Conservation (phyloP, 208 protist genomes). For the Histomonas meleagridis region DNA sequence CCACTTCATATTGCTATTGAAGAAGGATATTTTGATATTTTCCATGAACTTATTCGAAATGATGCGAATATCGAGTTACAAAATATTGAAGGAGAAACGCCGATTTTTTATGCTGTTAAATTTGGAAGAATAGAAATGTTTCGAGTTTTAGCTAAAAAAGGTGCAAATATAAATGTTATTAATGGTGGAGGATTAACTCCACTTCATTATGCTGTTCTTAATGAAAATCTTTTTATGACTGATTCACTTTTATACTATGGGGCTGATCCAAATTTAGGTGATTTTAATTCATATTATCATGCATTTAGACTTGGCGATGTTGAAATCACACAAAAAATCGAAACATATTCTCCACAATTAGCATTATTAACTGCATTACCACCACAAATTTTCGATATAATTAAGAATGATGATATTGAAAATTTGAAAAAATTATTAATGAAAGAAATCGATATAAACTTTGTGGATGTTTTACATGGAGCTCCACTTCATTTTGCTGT, state of each 20-base stretch:
- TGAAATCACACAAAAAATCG: not conserved
- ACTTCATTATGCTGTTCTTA: not conserved
- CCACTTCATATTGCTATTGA: slow-evolving; percentile 11
- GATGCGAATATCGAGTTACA: not conserved
- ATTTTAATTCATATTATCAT: not conserved
- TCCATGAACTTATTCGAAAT: not conserved
- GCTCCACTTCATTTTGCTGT: not conserved
- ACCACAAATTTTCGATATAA: not conserved
- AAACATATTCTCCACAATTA: not conserved
- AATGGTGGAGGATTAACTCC: not conserved
- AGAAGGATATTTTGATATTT: slow-evolving; percentile 28
- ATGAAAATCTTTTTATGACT: not conserved
- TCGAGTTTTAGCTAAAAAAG: not conserved
- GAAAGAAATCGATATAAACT: not conserved
- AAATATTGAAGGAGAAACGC: not conserved
- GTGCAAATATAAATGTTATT: not conserved
- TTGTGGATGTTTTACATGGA: not conserved
- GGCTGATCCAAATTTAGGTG: not conserved
- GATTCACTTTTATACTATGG: slow-evolving; percentile 15
- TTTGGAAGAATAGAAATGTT: not conserved
- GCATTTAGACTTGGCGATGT: not conserved
- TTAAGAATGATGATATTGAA: not conserved
- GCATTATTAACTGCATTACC: not conserved
- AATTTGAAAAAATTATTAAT: not conserved
- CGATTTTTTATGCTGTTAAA: slow-evolving; percentile 7